Conservation (phyloP, 352 stramenopile species). For the Pseudoperonospora humuli region DNA sequence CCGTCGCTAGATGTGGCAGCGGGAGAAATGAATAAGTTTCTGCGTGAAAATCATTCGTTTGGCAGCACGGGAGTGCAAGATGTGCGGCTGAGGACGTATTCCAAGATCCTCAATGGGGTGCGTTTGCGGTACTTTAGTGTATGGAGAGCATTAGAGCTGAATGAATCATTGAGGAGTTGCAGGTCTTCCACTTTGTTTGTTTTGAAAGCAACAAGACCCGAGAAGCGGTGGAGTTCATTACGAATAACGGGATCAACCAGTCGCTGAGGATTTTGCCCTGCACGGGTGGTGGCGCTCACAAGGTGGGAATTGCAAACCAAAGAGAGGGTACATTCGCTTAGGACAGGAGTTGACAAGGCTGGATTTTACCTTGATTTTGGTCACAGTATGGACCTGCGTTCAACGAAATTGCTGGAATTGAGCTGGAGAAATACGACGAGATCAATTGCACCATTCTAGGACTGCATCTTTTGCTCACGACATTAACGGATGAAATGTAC, state of each 20-base stretch:
- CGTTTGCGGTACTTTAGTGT: not conserved
- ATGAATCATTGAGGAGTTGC: not conserved
- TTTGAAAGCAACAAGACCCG: conserved; percentile 74
- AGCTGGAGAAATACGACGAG: conserved; percentile 87
- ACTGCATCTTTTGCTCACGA: conserved; percentile 95
- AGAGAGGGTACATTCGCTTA: too few relatives aligned
- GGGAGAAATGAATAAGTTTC: conserved; percentile 80
- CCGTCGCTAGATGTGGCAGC: conserved; percentile 70
- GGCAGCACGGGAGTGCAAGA: conserved; percentile 84
- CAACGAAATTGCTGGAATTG: conserved; percentile 69
- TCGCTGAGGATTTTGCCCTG: conserved; percentile 70
- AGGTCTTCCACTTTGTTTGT: conserved; percentile 95
- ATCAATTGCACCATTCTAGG: conserved; percentile 95
- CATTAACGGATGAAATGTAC: conserved; percentile 95
- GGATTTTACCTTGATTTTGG: too few relatives aligned
- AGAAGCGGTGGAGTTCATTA: conserved; percentile 73
- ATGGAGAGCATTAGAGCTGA: not conserved
- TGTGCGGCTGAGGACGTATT: conserved; percentile 76
- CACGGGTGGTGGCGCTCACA: conserved; percentile 77
- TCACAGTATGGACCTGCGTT: conserved; percentile 63
- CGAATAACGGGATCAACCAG: conserved; percentile 70
- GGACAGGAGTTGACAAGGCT: too few relatives aligned
- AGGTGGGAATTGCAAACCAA: conserved; percentile 31
- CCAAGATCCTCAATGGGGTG: conserved; percentile 86
- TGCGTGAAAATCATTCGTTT: conserved; percentile 76